Conservation (phyloP, 2,329 filamentous ascomycete species). For the Teratosphaeria epicoccoides region DNA sequence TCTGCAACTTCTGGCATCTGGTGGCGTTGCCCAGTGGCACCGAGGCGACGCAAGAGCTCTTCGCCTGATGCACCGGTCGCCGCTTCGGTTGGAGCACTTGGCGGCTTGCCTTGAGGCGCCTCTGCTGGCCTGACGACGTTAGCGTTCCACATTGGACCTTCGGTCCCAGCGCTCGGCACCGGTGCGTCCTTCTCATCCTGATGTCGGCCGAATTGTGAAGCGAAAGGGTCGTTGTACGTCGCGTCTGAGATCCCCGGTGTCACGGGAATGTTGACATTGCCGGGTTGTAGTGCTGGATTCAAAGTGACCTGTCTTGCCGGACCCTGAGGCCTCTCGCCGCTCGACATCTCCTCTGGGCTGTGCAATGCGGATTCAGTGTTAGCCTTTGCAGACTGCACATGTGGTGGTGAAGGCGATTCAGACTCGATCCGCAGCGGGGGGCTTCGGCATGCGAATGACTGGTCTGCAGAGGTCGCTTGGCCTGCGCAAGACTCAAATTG, state of each 20-base stretch:
- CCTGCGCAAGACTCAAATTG: neutral
- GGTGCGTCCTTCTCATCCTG: neutral
- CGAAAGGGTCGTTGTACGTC: slow-evolving; percentile 7
- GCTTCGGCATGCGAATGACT: neutral
- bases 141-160: slow-evolving; percentile 3
- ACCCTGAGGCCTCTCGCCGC: neutral
- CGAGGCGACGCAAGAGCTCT: slow-evolving; percentile 45
- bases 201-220: slow-evolving; percentile 1
- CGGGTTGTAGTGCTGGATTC: slow-evolving; percentile 4
- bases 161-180: neutral
- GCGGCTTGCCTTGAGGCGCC: slow-evolving; percentile 10
- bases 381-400: neutral
- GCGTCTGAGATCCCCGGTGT: slow-evolving; percentile 16
- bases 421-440: neutral
- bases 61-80: slow-evolving; percentile 38
- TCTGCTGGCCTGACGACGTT: neutral
- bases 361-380: neutral
- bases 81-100: slow-evolving; percentile 31
- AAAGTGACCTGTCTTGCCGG: neutral
- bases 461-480: neutral
- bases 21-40: slow-evolving; percentile 30
- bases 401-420: neutral
- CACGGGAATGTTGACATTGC: slow-evolving; percentile 11
- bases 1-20: slow-evolving; percentile 35
- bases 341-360: neutral